These are phyloP conservation scores for Trypanosoma theileri DNA, from an alignment of 208 protist species.

Conservation along the genomic window DNA sequence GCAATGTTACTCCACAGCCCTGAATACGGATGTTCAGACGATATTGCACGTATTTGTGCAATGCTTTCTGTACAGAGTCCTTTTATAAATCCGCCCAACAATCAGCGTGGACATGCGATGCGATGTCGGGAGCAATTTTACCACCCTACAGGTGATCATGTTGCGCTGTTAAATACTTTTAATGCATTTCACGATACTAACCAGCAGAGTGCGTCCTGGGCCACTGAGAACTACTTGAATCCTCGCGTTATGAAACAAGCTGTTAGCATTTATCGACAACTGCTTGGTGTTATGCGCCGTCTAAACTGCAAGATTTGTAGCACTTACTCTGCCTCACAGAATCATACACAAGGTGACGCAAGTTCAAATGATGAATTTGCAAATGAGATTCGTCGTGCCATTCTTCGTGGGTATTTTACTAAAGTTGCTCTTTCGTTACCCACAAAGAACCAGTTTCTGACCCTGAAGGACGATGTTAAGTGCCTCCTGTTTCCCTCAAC, in stretches of 20 bases:
- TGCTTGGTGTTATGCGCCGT: conserved; percentile 91
- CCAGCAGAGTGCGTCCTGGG: conserved; percentile 89
- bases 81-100: conserved; percentile 66
- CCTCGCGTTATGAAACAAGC: conserved; percentile 93
- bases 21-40: conserved; percentile 94
- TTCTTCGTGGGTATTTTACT: conserved; percentile 96
- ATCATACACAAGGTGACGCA: conserved; percentile 13
- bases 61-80: conserved; percentile 94
- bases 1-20: conserved; percentile 96
- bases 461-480: conserved; percentile 96
- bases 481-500: conserved; percentile 90
- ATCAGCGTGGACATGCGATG: conserved; percentile 76
- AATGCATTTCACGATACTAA: conserved; percentile 69
- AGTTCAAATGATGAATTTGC: conserved; percentile 56
- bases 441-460: conserved; percentile 95
- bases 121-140: conserved; percentile 95
- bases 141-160: conserved; percentile 95
- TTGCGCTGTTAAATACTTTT: conserved; percentile 95
- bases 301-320: conserved; percentile 54
- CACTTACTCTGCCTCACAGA: conserved; percentile 51
- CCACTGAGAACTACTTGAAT: conserved; percentile 98
- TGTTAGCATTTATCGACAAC: conserved; percentile 94
- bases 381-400: conserved; percentile 89
- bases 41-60: conserved; percentile 96
- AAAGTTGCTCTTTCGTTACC: conserved; percentile 95